Base-by-base conservation (phyloP, 352 stramenopile species). In the Pythium insidiosum region DNA sequence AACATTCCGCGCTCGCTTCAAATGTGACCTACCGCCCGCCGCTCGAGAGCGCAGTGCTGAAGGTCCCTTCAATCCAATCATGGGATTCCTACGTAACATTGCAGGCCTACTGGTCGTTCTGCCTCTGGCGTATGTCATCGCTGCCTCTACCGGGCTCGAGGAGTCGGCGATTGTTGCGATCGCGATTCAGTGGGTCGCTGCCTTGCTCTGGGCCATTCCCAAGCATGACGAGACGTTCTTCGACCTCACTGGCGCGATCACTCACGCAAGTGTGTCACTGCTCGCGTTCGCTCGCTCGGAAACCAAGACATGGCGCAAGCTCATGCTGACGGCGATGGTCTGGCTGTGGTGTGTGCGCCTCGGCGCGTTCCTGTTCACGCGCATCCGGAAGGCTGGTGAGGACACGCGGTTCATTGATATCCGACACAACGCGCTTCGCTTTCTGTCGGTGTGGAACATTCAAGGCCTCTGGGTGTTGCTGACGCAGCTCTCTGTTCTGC, bases 391-490 rank as follows among this genome's bases (percentile, higher is more conserved):
- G 28, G 69, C 62, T 30, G 75, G 76, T 31, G 61, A 83, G 31
- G 83, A 95, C 58, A 79, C 63, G 26, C 78, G 83, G 30, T 95
- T 95, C 44, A 44, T 57, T 7, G 53, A 74, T 9, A 89, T 94
- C 41, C 63, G 68, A 31, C 51, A 35, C 35, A 80, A 88, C 38
- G 58, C 75, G 12, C 33, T 86, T 42, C 63, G 53, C 18, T 95
- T 95, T 56, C 61, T 95, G 21, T 66, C 56, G 0, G 74, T 84
- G 15, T 95, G 81, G 81, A 87, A 47, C 31, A 68, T 94, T 30
- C 81, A 95, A 50, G 77, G 76, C 6, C 67, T 95, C 16, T 94
- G 81, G 83, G 75, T 84, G 0, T 61, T 95, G 22, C 44, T 88
- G 21, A 95, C 83, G 6, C 50, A 68, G 28, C 58, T 95, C 5